A percentile compares a stretch with the other conserved stretches of the same genome.
These are phyloP conservation scores for Salvia rosmarinus DNA, from an alignment of 257 asterid species.

Conservation along the genomic window DNA sequence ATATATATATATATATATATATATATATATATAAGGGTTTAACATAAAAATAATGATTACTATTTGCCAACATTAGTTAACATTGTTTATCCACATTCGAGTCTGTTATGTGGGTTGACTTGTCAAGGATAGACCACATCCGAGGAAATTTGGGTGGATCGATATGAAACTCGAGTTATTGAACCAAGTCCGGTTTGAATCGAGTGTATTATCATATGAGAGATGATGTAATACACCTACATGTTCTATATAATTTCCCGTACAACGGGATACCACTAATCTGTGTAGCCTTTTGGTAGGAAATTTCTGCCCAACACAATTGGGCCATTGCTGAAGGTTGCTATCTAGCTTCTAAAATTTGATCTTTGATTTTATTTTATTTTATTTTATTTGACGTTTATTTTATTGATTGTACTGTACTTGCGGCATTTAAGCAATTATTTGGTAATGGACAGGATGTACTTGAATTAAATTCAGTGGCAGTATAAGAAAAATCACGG, in stretches of 20 bases:
- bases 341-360: slow-evolving; percentile 45
- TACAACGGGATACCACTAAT: slow-evolving; percentile 55
- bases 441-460: not conserved
- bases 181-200: slow-evolving; percentile 43
- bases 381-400: not conserved
- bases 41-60: too few relatives aligned
- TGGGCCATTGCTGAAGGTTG: slow-evolving; percentile 56
- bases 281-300: slow-evolving; percentile 66
- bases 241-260: too few relatives aligned
- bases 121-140: slow-evolving; percentile 80
- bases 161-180: slow-evolving; percentile 55
- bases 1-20: too few relatives aligned
- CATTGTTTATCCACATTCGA: slow-evolving; percentile 49
- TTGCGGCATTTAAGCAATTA: not conserved
- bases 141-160: slow-evolving; percentile 53
- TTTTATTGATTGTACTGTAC: not conserved
- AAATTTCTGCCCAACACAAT: slow-evolving; percentile 56
- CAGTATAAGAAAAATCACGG: too few relatives aligned
- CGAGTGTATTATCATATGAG: too few relatives aligned
- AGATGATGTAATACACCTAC: too few relatives aligned
- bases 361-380: slow-evolving; percentile 33
- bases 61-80: slow-evolving; percentile 66
- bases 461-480: too few relatives aligned
- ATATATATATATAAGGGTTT: too few relatives aligned
- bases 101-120: slow-evolving; percentile 60